A percentile compares a stretch with the other conserved stretches of the same genome.
phyloP scores from a whole-genome alignment of 2,329 filamentous ascomycete species.

The Calonectria hawksworthii region DNA sequence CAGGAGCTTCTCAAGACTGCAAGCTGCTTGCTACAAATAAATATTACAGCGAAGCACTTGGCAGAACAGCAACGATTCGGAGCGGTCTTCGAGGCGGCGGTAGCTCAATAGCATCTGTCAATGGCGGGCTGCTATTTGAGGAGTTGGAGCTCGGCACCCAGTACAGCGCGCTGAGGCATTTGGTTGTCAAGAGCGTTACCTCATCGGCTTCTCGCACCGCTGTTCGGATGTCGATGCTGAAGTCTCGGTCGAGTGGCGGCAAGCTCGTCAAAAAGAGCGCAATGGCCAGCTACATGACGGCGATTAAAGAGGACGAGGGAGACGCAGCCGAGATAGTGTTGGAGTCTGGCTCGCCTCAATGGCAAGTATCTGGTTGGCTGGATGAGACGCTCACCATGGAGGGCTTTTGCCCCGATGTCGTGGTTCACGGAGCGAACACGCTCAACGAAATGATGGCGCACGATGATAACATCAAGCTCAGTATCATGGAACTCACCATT shows the following conservation, averaged over 20 bases:
- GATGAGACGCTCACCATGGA: neutral
- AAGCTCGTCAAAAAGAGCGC: neutral
- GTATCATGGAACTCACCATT: constrained; percentile 51
- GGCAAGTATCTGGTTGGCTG: neutral
- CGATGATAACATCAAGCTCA: constrained; percentile 53
- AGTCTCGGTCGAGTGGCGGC: neutral
- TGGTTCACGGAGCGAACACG: constrained; percentile 40
- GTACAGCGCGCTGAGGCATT: neutral
- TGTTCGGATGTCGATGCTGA: neutral
- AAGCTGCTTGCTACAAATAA: neutral
- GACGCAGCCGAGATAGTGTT: neutral
- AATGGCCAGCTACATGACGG: neutral
- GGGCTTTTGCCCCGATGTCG: constrained; percentile 21
- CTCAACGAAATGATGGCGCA: constrained; percentile 54
- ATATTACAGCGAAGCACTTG: neutral
- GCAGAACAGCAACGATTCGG: neutral
- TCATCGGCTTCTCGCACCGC: neutral
- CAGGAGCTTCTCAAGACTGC: neutral
- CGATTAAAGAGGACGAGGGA: neutral
- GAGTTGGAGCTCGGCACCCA: neutral
- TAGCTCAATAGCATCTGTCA: neutral
- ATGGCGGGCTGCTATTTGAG: neutral
- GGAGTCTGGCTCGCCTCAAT: neutral
- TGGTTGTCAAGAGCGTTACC: neutral
- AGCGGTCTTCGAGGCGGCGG: neutral